Conservation (phyloP, 345 rosid species). For the Eucalyptus sp. region DNA sequence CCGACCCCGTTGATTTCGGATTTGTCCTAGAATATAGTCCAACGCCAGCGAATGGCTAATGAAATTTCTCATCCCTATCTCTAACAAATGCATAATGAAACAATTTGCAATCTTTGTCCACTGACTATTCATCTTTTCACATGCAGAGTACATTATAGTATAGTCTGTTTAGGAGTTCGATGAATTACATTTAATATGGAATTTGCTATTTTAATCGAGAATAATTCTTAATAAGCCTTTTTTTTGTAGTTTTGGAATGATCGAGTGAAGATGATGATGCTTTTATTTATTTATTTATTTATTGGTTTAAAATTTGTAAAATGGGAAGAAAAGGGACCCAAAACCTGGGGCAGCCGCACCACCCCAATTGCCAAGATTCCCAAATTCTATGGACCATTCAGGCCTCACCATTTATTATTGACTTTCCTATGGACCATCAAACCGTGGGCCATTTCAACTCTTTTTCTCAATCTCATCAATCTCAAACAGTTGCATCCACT, state of each 20-base stretch:
- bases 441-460: background rate
- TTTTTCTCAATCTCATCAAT: background rate
- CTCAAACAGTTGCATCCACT: background rate
- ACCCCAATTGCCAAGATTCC: background rate
- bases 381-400: background rate
- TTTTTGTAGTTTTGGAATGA: background rate
- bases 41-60: background rate
- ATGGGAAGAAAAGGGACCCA: background rate
- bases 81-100: background rate
- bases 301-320: background rate
- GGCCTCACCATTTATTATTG: background rate
- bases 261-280: background rate
- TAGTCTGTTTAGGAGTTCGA: background rate
- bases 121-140: background rate
- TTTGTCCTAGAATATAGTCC: background rate
- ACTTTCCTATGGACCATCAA: background rate
- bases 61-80: background rate
- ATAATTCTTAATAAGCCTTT: background rate
- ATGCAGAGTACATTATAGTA: background rate
- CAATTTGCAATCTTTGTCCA: background rate
- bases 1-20: rapidly evolving
- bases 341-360: background rate
- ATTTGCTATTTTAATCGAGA: background rate
- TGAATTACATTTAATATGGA: background rate
- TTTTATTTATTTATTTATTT: background rate